These are phyloP conservation scores for Macrolepiota dolichaula DNA, from an alignment of 768 basidiomycete species.

Conservation along the genomic window DNA sequence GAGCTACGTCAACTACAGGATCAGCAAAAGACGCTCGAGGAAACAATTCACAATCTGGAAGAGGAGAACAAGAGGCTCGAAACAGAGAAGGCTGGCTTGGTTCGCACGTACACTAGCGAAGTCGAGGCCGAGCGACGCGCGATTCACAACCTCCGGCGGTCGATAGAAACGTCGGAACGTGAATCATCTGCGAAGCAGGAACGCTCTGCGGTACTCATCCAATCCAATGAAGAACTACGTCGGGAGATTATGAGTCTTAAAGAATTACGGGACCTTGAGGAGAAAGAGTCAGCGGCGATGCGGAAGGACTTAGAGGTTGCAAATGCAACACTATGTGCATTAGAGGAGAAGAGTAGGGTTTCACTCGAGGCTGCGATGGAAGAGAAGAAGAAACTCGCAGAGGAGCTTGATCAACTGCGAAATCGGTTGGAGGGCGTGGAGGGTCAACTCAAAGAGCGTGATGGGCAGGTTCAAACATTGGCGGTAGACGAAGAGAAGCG, in stretches of 20 bases:
- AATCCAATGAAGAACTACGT: not conserved
- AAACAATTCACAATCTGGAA: not conserved
- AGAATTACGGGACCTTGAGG: not conserved
- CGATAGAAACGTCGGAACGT: slow-evolving; percentile 1
- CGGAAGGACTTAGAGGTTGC: not conserved
- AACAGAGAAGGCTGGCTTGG: not conserved
- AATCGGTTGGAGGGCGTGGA: not conserved
- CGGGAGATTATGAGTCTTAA: not conserved
- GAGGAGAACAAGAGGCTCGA: not conserved
- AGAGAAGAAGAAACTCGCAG: not conserved
- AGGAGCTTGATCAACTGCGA: not conserved
- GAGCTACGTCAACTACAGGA: not conserved
- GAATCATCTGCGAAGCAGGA: not conserved
- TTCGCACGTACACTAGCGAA: not conserved
- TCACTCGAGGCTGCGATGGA: not conserved
- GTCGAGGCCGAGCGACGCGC: slow-evolving; percentile 3
- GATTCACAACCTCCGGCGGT: not conserved
- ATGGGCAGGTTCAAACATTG: not conserved
- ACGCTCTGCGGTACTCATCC: not conserved
- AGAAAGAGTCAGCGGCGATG: not conserved
- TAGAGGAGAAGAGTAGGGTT: not conserved
- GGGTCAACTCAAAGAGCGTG: not conserved
- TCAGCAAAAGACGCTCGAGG: not conserved
- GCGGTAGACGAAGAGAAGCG: not conserved
- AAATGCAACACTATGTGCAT: not conserved